Conservation (phyloP, 2,329 filamentous ascomycete genomes). For the Xylariales sp. region DNA sequence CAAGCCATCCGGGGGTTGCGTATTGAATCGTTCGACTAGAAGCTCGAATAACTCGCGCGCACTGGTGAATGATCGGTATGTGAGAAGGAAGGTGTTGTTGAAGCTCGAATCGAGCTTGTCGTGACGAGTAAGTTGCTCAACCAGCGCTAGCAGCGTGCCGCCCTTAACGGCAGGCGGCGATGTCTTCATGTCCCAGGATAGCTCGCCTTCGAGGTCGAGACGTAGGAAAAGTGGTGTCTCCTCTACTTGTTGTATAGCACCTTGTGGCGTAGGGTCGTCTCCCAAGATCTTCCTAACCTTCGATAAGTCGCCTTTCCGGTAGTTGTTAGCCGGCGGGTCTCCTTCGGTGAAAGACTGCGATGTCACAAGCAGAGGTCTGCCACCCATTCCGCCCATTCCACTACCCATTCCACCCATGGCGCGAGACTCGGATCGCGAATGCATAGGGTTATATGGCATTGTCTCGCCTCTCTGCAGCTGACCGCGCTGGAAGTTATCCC, state of each 20-base stretch:
- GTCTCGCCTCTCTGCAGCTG: conserved; percentile 54
- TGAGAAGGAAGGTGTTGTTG: conserved; percentile 96
- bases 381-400: too few relatives aligned
- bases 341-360: conserved; percentile 64
- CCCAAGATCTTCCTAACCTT: conserved; percentile 65
- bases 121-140: conserved; percentile 92
- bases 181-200: conserved; percentile 84
- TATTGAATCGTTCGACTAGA: conserved; percentile 83
- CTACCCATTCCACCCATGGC: too few relatives aligned
- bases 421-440: conserved; percentile 54
- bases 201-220: conserved; percentile 82
- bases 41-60: conserved; percentile 90
- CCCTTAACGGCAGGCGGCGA: conserved; percentile 75
- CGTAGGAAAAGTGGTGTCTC: conserved; percentile 80
- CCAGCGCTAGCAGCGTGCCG: conserved; percentile 80
- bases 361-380: conserved; percentile 43
- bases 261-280: conserved; percentile 53
- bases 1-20: conserved; percentile 84
- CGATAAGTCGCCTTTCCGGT: conserved; percentile 55
- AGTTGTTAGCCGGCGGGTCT: conserved; percentile 44
- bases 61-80: conserved; percentile 90
- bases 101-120: conserved; percentile 93
- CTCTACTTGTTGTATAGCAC: conserved; percentile 51
- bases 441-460: conserved; percentile 50
- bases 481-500: conserved; percentile 35